Evolutionary conservation across 306 rosid genomes (phyloP), one percentile per base, ranked within the genome.

Genomic region (Sphenostylis stenocarpa): DNA sequence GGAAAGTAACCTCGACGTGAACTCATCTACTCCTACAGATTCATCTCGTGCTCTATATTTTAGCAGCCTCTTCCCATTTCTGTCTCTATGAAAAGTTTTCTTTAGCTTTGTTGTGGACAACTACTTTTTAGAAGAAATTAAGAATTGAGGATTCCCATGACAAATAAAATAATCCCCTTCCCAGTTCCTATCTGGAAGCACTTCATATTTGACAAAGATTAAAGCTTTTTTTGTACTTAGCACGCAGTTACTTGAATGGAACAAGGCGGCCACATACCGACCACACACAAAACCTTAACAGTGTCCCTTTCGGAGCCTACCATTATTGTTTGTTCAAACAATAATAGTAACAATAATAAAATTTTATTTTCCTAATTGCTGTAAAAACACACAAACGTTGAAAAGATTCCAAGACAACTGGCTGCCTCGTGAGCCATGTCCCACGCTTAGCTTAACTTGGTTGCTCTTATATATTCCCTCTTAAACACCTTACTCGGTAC

Each of bases 351-450:
- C 7, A 39, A 11, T 41, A 41, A 12, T 39, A 39, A 12, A 41
- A 41, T 0, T 38, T 38, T 38, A 0, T 38, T 38, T 38, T 10
- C 16, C 12, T 11, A 12, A 10, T 12, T 41, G 15, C 3, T 33
- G 83, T 72, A 19, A 67, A 78, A 57, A 57, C n/a, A 28, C 21
- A 31, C 2, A 17, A n/a, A 19, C 7, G 55, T 73, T n/a, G 34
- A 19, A 60, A 76, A 77, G 70, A 70, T 83, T 53, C 67, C 2
- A 48, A 19, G 21, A 67, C 90, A 85, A 83, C 84, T 85, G 79
- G 85, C 79, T 85, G 75, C 84, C 79, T 80, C 38, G 56, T 52
- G 34, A 66, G 24, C 67, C 68, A 64, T 82, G 81, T 72, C 76
- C 57, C 60, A 44, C 69, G 61, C 64, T 24, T 21, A 23, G 15